Percentiles rank a stretch among this genome's conserved stretches.
phyloP scores from a whole-genome alignment of 2,329 filamentous ascomycete species.

The Neofusicoccum parvum region DNA sequence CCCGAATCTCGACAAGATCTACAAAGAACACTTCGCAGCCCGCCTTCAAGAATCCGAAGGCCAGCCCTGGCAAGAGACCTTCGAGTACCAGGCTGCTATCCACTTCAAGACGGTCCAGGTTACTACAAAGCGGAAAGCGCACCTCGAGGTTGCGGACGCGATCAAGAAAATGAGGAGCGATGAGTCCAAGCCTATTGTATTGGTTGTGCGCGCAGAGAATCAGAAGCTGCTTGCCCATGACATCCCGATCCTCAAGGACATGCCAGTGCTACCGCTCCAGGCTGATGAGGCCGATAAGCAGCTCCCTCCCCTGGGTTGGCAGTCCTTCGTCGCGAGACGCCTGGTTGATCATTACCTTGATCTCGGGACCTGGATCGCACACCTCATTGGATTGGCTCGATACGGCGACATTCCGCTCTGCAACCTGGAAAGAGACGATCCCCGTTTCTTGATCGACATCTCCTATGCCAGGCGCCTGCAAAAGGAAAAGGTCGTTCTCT shows the following conservation, averaged over 20 bases:
- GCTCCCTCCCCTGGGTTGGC: constrained; percentile 91
- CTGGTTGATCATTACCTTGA: constrained; percentile 88
- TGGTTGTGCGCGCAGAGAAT: constrained; percentile 90
- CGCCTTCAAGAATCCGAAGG: constrained; percentile 67
- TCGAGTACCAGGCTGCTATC: constrained; percentile 83
- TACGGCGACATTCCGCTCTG: constrained; percentile 95
- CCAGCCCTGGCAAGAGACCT: constrained; percentile 75
- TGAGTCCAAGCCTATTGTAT: constrained; percentile 74
- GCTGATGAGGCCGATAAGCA: constrained; percentile 83
- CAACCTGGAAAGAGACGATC: constrained; percentile 92
- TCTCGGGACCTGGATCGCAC: constrained; percentile 87
- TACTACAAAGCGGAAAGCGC: constrained; percentile 83
- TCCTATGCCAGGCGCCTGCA: constrained; percentile 89
- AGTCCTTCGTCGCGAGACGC: constrained; percentile 81
- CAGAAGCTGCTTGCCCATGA: constrained; percentile 80
- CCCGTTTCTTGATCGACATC: constrained; percentile 91
- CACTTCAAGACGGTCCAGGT: constrained; percentile 86
- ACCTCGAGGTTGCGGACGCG: constrained; percentile 83
- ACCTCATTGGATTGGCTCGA: constrained; percentile 81
- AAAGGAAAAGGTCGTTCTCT: constrained; percentile 89
- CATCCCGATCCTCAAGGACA: constrained; percentile 78
- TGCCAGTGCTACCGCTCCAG: constrained; percentile 79
- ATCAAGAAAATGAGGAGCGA: constrained; percentile 90
- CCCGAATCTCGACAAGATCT: constrained; percentile 88
- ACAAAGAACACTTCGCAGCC: constrained; percentile 71